phyloP scores from a whole-genome alignment of 306 rosid species.

The Citrullus colocynthis region DNA sequence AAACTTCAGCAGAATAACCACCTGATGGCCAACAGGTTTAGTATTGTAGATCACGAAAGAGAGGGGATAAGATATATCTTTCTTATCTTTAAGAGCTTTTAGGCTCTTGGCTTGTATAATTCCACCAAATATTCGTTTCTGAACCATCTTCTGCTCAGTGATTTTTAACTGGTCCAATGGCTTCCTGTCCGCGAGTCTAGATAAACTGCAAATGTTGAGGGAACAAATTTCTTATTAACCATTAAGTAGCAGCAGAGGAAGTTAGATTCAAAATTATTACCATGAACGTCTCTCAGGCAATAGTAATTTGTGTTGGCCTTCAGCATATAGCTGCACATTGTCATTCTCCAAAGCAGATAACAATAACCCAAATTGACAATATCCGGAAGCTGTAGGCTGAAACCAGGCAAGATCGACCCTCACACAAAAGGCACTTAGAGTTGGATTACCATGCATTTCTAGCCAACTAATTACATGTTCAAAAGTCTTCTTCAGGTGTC shows the following conservation, averaged over 20 bases:
- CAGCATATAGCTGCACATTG: conserved; percentile 21
- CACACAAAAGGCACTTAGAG: conserved; percentile 38
- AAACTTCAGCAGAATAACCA: conserved; percentile 4
- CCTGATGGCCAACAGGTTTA: conserved; percentile 93
- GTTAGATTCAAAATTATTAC: conserved; percentile 29
- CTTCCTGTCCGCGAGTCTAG: conserved; percentile 16
- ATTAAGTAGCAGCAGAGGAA: conserved; percentile 7
- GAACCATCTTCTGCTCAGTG: conserved; percentile 35
- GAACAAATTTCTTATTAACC: conserved; percentile 11
- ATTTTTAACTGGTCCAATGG: conserved; percentile 23
- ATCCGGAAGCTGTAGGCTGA: conserved; percentile 91
- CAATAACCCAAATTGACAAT: conserved; percentile 70
- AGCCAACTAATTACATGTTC: conserved; percentile 66
- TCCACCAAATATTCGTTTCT: conserved; percentile 50
- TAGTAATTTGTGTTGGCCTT: conserved; percentile 28
- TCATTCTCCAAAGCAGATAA: conserved; percentile 38
- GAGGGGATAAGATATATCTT: conserved; percentile 37
- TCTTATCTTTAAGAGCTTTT: conserved; percentile 58
- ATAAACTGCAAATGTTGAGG: conserved; percentile 26
- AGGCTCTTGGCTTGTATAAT: conserved; percentile 50
- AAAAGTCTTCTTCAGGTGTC: conserved; percentile 54
- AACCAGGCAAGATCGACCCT: conserved; percentile 74
- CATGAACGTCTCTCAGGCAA: conserved; percentile 34
- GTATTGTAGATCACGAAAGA: conserved; percentile 55
- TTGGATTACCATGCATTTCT: conserved; percentile 55